phyloP scores from a whole-genome alignment of 257 asterid genomes.

The Solanum tarijense region DNA sequence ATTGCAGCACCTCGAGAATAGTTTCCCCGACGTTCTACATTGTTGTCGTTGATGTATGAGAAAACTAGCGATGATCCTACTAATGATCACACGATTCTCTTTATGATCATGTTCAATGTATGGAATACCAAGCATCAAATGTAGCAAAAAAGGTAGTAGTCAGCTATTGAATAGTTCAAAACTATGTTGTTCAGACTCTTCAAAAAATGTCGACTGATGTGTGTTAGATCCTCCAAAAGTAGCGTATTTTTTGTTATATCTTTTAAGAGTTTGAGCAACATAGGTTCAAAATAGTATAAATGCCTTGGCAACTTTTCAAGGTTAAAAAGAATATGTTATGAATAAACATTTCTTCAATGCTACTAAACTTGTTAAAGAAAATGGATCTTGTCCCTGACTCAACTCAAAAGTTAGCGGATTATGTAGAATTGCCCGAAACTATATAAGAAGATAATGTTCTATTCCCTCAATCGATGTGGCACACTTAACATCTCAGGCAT shows the following conservation, averaged over 20 bases:
- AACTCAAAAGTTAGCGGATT: too few relatives aligned
- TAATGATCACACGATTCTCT: not conserved
- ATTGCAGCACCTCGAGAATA: not conserved
- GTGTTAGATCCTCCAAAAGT: not conserved
- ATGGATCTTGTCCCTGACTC: too few relatives aligned
- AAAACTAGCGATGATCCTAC: not conserved
- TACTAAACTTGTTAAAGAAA: too few relatives aligned
- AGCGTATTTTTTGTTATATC: too few relatives aligned
- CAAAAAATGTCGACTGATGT: too few relatives aligned
- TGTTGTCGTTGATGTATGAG: not conserved
- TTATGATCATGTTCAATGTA: not conserved
- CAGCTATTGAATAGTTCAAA: not conserved
- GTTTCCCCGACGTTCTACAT: not conserved
- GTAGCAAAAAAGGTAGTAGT: not conserved
- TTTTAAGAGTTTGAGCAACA: not conserved
- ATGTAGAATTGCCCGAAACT: not conserved
- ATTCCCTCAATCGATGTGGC: not conserved
- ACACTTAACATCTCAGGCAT: not conserved
- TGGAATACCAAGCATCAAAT: not conserved
- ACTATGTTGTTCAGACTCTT: not conserved
- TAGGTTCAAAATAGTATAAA: not conserved
- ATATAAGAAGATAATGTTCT: not conserved
- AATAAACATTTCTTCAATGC: too few relatives aligned
- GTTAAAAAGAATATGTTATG: too few relatives aligned
- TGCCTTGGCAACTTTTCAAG: too few relatives aligned